Evolutionary conservation across 2,329 filamentous ascomycete genomes (phyloP).

Genomic region (Coniella vitis): DNA sequence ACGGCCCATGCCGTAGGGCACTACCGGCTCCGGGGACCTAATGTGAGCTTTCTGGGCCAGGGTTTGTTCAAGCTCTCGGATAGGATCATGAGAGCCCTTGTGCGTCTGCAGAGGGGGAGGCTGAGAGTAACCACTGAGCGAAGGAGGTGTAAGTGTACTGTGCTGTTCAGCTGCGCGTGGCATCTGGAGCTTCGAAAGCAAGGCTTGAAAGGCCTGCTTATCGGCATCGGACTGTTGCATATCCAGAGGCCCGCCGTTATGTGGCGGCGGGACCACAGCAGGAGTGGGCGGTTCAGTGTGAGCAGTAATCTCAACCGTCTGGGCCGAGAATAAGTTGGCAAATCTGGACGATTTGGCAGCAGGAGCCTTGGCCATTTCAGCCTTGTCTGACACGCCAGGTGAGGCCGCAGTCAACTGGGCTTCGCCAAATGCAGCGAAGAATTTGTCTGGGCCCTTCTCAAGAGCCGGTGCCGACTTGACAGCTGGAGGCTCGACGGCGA

Average conservation of each 20-base stretch:
- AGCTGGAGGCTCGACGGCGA: slow-evolving; percentile 25
- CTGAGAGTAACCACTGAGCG: slow-evolving; percentile 35
- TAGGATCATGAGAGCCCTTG: slow-evolving; percentile 11
- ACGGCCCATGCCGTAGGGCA: slow-evolving; percentile 38
- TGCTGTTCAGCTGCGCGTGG: slow-evolving; percentile 10
- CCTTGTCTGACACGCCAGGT: slow-evolving; percentile 32
- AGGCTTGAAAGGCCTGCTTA: slow-evolving; percentile 76
- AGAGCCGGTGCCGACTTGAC: slow-evolving; percentile 55
- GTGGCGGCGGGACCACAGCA: slow-evolving; percentile 22
- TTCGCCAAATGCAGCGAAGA: slow-evolving; percentile 57
- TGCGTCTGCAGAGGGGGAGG: slow-evolving; percentile 24
- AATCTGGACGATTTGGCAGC: slow-evolving; percentile 72
- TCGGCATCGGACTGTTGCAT: slow-evolving; percentile 51
- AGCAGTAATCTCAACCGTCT: slow-evolving; percentile 41
- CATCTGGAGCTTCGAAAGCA: slow-evolving; percentile 74
- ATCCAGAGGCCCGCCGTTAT: background rate
- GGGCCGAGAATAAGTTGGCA: slow-evolving; percentile 67
- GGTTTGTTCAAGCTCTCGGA: slow-evolving; percentile 12
- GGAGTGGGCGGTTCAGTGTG: slow-evolving; percentile 43
- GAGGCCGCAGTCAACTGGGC: slow-evolving; percentile 16
- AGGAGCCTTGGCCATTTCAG: slow-evolving; percentile 47
- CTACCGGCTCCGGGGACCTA: slow-evolving; percentile 42
- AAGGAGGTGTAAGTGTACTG: slow-evolving; percentile 34
- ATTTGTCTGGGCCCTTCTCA: slow-evolving; percentile 67
- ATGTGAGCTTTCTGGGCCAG: slow-evolving; percentile 30